phyloP scores from a whole-genome alignment of 2,329 filamentous ascomycete species.

The Camillea tinctor region DNA sequence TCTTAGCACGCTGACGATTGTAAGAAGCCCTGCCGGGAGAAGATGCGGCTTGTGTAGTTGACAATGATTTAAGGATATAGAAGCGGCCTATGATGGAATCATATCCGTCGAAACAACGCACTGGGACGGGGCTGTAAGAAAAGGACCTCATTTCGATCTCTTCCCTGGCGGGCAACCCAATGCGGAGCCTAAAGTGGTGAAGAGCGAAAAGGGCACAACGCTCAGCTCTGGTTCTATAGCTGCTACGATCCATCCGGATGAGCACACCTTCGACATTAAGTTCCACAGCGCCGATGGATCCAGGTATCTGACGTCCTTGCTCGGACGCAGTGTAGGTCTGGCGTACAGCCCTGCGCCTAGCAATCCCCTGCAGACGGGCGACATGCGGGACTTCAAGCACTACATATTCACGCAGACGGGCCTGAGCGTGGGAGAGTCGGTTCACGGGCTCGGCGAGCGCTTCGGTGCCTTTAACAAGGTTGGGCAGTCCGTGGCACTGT shows the following conservation, averaged over 20 bases:
- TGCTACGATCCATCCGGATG: slow-evolving; percentile 48
- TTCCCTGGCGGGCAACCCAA: slow-evolving; percentile 51
- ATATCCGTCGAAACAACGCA: slow-evolving; percentile 59
- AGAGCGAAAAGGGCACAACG: slow-evolving; percentile 44
- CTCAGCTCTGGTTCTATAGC: slow-evolving; percentile 51
- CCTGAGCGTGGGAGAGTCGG: slow-evolving; percentile 59
- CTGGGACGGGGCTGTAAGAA: slow-evolving; percentile 51
- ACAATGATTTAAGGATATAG: slow-evolving; percentile 44
- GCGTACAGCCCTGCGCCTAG: slow-evolving; percentile 54
- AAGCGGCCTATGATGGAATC: slow-evolving; percentile 57
- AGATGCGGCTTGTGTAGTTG: background rate
- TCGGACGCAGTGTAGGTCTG: slow-evolving; percentile 54
- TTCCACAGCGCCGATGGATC: slow-evolving; percentile 52
- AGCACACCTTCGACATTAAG: slow-evolving; percentile 53
- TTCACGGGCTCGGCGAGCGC: slow-evolving; percentile 73
- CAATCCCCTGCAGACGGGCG: slow-evolving; percentile 51
- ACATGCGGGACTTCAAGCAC: slow-evolving; percentile 52
- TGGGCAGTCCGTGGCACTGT: slow-evolving; percentile 66
- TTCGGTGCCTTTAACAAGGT: slow-evolving; percentile 78
- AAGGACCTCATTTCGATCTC: slow-evolving; percentile 57
- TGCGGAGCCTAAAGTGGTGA: slow-evolving; percentile 39
- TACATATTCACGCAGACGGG: slow-evolving; percentile 58
- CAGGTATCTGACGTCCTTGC: slow-evolving; percentile 53
- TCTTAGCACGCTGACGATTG: slow-evolving; percentile 51
- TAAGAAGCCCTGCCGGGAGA: slow-evolving; percentile 25